These are phyloP conservation scores for Trypanosoma cruzi DNA, from an alignment of 208 protist genomes.

Conservation along the genomic window DNA sequence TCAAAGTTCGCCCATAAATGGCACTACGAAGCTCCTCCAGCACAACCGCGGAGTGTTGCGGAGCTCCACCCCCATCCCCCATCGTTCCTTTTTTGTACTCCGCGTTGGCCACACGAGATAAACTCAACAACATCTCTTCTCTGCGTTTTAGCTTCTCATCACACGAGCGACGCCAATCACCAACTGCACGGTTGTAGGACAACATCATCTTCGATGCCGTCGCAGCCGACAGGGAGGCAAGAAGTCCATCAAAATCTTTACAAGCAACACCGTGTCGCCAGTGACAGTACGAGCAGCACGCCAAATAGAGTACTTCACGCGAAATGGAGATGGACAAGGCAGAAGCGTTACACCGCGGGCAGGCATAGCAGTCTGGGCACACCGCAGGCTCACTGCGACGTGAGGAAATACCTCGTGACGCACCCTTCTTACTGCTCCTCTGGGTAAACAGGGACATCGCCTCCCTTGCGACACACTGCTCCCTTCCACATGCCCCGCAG, in stretches of 20 bases:
- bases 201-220: background rate
- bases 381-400: conserved; percentile 10
- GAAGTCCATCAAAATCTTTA: conserved; percentile 9
- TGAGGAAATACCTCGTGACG: background rate
- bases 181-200: background rate
- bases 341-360: conserved; percentile 44
- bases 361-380: conserved; percentile 51
- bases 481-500: conserved; percentile 40
- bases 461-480: conserved; percentile 17
- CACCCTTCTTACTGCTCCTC: background rate
- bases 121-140: conserved; percentile 8
- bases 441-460: background rate
- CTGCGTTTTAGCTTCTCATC: background rate
- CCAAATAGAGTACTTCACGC: conserved; percentile 40
- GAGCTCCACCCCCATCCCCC: background rate
- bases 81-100: background rate
- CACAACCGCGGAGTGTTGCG: conserved; percentile 31
- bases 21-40: conserved; percentile 35
- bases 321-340: conserved; percentile 19
- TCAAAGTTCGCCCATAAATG: conserved; percentile 2
- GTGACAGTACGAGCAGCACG: conserved; percentile 50
- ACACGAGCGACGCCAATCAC: conserved; percentile 8
- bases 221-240: background rate
- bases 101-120: conserved; percentile 10
- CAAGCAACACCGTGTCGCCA: conserved; percentile 33